Conservation (phyloP, 768 basidiomycete genomes). For the Termitomyces sp. region DNA sequence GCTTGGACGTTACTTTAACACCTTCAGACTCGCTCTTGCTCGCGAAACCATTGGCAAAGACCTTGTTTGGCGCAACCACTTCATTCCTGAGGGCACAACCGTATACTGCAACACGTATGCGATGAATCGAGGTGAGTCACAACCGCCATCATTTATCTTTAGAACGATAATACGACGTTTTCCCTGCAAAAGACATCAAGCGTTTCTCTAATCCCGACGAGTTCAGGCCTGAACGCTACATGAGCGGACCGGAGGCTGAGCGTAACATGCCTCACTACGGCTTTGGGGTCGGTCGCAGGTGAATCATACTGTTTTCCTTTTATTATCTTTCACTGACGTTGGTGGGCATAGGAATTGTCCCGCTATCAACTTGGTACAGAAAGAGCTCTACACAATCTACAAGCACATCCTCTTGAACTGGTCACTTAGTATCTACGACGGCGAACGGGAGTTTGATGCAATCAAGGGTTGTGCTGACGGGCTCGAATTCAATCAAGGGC, state of each 20-base stretch:
- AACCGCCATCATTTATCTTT: neutral
- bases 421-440: conserved; percentile 10
- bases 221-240: conserved; percentile 14
- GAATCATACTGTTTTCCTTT: neutral
- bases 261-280: conserved; percentile 14
- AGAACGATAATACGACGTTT: neutral
- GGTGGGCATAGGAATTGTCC: conserved; percentile 9
- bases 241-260: conserved; percentile 14
- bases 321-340: neutral
- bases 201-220: conserved; percentile 11
- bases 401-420: conserved; percentile 10
- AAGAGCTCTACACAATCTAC: conserved; percentile 14
- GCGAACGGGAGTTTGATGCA: conserved; percentile 14
- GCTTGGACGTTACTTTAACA: conserved; percentile 14
- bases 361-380: conserved; percentile 14
- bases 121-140: conserved; percentile 10
- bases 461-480: conserved; percentile 12
- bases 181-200: conserved; percentile 3
- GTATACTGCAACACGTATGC: conserved; percentile 15
- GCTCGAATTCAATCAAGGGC: conserved; percentile 11
- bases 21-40: conserved; percentile 12
- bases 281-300: conserved; percentile 15
- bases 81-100: conserved; percentile 13
- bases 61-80: conserved; percentile 13
- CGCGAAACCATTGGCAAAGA: conserved; percentile 15